Evolutionary conservation across 257 asterid genomes (phyloP).

Genomic region (Scutellaria minor): DNA sequence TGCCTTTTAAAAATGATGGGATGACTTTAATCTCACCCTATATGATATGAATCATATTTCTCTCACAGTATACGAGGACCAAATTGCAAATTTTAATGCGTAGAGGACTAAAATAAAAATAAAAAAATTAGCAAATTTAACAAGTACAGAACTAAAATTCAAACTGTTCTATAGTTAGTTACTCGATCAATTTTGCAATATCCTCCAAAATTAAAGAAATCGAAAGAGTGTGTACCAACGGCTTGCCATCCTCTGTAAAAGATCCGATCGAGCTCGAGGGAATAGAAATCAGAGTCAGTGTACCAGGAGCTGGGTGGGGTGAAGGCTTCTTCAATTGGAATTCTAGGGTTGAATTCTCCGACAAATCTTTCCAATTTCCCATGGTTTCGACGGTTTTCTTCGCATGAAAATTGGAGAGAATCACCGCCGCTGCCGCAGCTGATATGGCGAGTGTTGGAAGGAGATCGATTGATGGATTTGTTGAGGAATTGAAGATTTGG

Average conservation of each 20-base stretch:
- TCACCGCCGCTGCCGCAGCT: neutral
- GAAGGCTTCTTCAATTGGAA: slow-evolving; percentile 68
- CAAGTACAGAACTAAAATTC: no score
- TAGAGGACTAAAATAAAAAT: no score
- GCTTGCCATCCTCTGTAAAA: slow-evolving; percentile 80
- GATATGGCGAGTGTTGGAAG: neutral
- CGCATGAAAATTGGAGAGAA: slow-evolving; percentile 3
- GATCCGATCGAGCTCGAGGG: slow-evolving; percentile 61
- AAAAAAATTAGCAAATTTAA: no score
- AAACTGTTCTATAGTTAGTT: no score
- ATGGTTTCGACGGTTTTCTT: slow-evolving; percentile 1
- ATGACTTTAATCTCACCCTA: no score
- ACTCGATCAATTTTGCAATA: neutral
- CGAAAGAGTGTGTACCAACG: slow-evolving; percentile 49
- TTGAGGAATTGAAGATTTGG: slow-evolving; percentile 13
- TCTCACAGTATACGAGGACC: no score
- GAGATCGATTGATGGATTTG: slow-evolving; percentile 21
- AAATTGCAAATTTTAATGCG: no score
- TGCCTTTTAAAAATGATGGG: no score
- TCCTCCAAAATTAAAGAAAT: neutral
- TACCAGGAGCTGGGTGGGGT: slow-evolving; percentile 93
- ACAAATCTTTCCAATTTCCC: slow-evolving; percentile 43
- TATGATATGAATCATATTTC: no score
- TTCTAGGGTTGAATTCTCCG: slow-evolving; percentile 63
- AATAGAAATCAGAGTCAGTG: slow-evolving; percentile 64